phyloP scores from a whole-genome alignment of 2,329 filamentous ascomycete species.

The Cladosporium halotolerans region DNA sequence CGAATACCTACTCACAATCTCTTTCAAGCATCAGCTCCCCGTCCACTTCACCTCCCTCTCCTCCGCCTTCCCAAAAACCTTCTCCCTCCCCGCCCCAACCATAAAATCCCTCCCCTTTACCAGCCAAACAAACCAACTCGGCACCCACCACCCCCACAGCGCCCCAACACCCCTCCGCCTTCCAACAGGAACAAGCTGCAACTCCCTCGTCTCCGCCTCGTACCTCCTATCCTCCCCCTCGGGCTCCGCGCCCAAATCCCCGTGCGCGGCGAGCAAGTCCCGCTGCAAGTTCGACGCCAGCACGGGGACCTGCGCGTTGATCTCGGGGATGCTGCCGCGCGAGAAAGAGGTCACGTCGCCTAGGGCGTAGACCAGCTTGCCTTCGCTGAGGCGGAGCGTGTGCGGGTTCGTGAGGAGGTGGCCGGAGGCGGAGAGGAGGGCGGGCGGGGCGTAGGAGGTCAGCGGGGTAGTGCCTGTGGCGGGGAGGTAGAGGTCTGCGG shows the following conservation, averaged over 20 bases:
- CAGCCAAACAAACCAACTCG: constrained; percentile 33
- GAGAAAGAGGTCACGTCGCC: constrained; percentile 39
- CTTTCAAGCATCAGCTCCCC: constrained; percentile 4
- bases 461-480: constrained; percentile 46
- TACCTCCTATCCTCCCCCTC: constrained; percentile 26
- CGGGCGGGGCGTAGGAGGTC: constrained; percentile 41
- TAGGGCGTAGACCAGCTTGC: constrained; percentile 37
- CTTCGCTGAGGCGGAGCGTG: constrained; percentile 40
- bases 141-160: constrained; percentile 32
- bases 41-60: constrained; percentile 16
- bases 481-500: constrained; percentile 46
- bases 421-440: constrained; percentile 39
- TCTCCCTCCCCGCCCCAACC: constrained; percentile 18
- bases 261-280: constrained; percentile 31
- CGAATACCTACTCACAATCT: too few species aligned
- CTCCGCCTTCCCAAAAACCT: constrained; percentile 14
- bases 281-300: constrained; percentile 38
- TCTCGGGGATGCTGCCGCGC: constrained; percentile 33
- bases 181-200: constrained; percentile 36
- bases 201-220: constrained; percentile 29
- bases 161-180: constrained; percentile 34
- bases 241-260: constrained; percentile 17
- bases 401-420: constrained; percentile 41
- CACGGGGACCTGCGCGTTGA: constrained; percentile 32
- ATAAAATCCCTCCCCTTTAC: constrained; percentile 35